These are phyloP conservation scores for Exophiala sideris DNA, from an alignment of 2,329 filamentous ascomycete species.

Conservation along the genomic window DNA sequence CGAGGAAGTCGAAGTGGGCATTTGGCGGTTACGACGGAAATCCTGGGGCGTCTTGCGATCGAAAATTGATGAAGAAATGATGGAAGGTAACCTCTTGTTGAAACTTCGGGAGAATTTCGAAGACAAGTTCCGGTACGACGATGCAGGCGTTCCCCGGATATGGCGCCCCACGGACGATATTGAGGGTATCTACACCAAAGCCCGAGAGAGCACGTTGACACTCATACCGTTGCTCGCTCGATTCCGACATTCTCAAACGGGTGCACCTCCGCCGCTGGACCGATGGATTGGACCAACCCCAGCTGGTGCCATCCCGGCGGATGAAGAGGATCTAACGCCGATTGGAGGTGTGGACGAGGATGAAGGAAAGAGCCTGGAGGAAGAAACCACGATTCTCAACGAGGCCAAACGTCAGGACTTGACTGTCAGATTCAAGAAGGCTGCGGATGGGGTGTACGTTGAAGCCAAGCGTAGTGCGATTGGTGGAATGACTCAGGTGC, in stretches of 20 bases:
- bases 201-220: slow-evolving; percentile 84
- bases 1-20: slow-evolving; percentile 85
- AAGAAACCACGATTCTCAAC: slow-evolving; percentile 92
- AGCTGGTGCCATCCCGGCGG: slow-evolving; percentile 67
- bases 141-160: slow-evolving; percentile 88
- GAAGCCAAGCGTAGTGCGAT: slow-evolving; percentile 97
- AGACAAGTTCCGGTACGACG: slow-evolving; percentile 98
- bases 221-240: slow-evolving; percentile 84
- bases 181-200: slow-evolving; percentile 88
- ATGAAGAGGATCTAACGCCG: slow-evolving; percentile 83
- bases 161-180: slow-evolving; percentile 98
- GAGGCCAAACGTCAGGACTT: slow-evolving; percentile 89
- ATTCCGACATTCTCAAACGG: slow-evolving; percentile 74
- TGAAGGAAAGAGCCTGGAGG: slow-evolving; percentile 88
- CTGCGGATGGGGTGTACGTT: slow-evolving; percentile 93
- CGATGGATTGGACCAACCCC: slow-evolving; percentile 80
- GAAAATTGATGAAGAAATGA: slow-evolving; percentile 94
- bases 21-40: slow-evolving; percentile 90
- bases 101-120: slow-evolving; percentile 98
- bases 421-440: slow-evolving; percentile 95
- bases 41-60: slow-evolving; percentile 87
- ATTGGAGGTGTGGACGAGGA: slow-evolving; percentile 95
- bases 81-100: slow-evolving; percentile 92
- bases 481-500: slow-evolving; percentile 89
- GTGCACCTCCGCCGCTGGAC: slow-evolving; percentile 71